phyloP scores from a whole-genome alignment of 768 basidiomycete species.

The Hydnomerulius pinastri region DNA sequence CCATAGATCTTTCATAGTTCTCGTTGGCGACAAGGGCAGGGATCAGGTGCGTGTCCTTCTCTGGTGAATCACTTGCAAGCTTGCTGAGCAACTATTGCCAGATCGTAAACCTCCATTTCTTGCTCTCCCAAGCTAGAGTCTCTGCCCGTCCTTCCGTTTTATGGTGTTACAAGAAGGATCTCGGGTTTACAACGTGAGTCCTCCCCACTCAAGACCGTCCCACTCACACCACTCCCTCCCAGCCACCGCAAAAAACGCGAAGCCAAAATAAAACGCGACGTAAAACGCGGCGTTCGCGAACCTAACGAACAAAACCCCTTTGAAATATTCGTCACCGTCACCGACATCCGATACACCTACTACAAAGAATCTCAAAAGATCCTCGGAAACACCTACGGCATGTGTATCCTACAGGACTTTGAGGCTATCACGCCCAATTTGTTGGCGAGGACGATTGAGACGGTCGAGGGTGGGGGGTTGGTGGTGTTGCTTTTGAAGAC shows the following conservation, averaged over 20 bases:
- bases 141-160: slow-evolving; percentile 89
- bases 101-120: slow-evolving; percentile 94
- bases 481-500: slow-evolving; percentile 91
- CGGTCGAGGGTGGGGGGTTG: slow-evolving; percentile 92
- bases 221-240: neutral
- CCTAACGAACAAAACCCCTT: slow-evolving; percentile 96
- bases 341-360: slow-evolving; percentile 98
- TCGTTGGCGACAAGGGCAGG: slow-evolving; percentile 91
- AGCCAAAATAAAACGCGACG: slow-evolving; percentile 93
- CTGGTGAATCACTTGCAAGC: neutral
- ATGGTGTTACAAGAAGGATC: slow-evolving; percentile 99
- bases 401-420: slow-evolving; percentile 96
- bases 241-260: slow-evolving; percentile 97
- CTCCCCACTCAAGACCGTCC: neutral
- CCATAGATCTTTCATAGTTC: slow-evolving; percentile 92
- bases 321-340: slow-evolving; percentile 98
- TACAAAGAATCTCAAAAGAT: slow-evolving; percentile 98
- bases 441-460: slow-evolving; percentile 95
- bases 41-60: slow-evolving; percentile 68
- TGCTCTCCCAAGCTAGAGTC: slow-evolving; percentile 88
- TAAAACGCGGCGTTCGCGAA: slow-evolving; percentile 92
- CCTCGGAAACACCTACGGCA: slow-evolving; percentile 95
- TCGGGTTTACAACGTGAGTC: slow-evolving; percentile 88
- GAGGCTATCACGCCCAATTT: slow-evolving; percentile 98
- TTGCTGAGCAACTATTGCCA: no score